These are phyloP conservation scores for Pochonia chlamydosporia DNA, from an alignment of 2,329 filamentous ascomycete genomes.

Conservation along the genomic window DNA sequence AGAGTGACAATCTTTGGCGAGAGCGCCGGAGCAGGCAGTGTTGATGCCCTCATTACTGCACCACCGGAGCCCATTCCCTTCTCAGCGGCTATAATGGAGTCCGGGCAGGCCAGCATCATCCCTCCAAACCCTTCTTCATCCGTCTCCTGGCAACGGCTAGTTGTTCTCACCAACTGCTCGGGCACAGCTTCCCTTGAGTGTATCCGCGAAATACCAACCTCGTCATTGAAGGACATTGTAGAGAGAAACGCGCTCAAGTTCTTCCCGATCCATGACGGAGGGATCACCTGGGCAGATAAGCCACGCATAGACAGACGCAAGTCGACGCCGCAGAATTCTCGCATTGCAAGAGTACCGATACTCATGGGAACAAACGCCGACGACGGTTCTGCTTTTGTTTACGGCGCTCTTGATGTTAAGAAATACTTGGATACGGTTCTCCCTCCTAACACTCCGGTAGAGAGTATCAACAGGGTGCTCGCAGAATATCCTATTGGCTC, in stretches of 20 bases:
- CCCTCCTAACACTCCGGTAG: neutral
- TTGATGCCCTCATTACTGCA: neutral
- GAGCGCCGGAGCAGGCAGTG: neutral
- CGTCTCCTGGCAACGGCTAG: constrained; percentile 14
- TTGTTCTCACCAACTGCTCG: constrained; percentile 9
- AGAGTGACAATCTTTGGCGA: constrained; percentile 56
- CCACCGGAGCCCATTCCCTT: constrained; percentile 23
- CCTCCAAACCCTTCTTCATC: neutral
- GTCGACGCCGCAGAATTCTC: constrained; percentile 1
- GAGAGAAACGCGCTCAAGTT: constrained; percentile 16
- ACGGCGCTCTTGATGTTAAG: neutral
- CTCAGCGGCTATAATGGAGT: constrained; percentile 21
- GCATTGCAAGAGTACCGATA: constrained; percentile 18
- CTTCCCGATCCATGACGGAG: constrained; percentile 14
- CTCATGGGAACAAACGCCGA: constrained; percentile 17
- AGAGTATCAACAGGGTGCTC: constrained; percentile 3
- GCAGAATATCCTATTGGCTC: constrained; percentile 12
- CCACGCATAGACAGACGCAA: constrained; percentile 10
- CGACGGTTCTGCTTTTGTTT: constrained; percentile 12
- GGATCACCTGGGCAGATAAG: constrained; percentile 14
- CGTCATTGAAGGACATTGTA: constrained; percentile 11
- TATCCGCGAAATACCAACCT: constrained; percentile 16
- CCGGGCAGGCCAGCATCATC: constrained; percentile 11
- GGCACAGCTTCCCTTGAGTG: constrained; percentile 12
- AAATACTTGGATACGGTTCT: neutral